Evolutionary conservation across 805 yeast species (phyloP), one percentile per base, ranked within the genome.

Genomic region (Komagataella pastoris): DNA sequence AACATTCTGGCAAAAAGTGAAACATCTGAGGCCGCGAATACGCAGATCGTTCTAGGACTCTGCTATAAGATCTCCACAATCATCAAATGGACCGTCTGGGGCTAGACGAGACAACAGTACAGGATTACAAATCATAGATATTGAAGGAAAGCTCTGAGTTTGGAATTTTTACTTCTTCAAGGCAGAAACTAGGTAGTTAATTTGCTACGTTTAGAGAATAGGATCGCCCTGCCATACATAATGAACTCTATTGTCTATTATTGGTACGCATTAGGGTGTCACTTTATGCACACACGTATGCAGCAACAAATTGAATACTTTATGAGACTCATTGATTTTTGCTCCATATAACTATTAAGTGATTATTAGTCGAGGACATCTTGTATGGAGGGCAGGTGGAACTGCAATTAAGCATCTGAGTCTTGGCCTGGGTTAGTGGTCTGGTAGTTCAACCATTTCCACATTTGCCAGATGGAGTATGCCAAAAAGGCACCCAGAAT

Each of bases 341-440:
- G 40, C 40, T 30, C 40, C 14, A 30, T 30, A 30, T 30, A 21
- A 47, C 30, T 23, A 47, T 21, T 47, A 12, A 47, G 48, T 47
- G 40, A 36, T 47, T 47, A 21, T 47, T 23, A 47, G 21, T 23
- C 10, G 48, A 12, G n/a, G 47, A 14, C 10, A 17, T 24, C 17
- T 21, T 10, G 17, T 3, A 19, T 17, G 40, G 40, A 30, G 40
- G 40, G 6, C 6, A 30, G 4, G 14, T 10, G 40, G 7, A 12
- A 30, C 40, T 2, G 3, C n/a, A 30, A 30, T 61, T 67, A 67
- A 53, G 63, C 63, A 53, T 76, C 81, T 57, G 78, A 75, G 63
- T 80, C 86, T 71, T 81, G 85, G 53, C 83, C 84, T 54, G 85
- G 85, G 72, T 81, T 80, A 60, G 77, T 73, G 51, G 83, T 76